These are phyloP conservation scores for Heliocybe sulcata DNA, from an alignment of 1,284 basidiomycete genomes.

Conservation along the genomic window DNA sequence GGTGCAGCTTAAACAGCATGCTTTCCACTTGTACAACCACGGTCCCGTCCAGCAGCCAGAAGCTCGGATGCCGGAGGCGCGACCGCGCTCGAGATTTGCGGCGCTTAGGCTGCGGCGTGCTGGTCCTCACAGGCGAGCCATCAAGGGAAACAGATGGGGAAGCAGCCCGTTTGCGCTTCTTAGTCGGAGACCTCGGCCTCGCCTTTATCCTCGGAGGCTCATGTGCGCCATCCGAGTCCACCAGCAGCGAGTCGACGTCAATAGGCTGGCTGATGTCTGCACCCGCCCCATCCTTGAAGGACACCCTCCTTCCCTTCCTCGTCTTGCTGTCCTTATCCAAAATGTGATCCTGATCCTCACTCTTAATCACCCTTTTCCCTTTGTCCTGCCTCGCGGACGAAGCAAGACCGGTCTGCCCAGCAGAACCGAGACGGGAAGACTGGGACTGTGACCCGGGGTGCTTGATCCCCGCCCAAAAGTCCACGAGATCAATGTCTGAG, in stretches of 20 bases:
- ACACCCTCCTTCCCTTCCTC: not conserved
- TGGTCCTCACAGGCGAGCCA: not conserved
- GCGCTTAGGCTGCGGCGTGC: not conserved
- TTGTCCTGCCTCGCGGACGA: not conserved
- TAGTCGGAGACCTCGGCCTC: not conserved
- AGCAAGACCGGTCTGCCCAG: too few species aligned
- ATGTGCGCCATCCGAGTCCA: not conserved
- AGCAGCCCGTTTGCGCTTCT: not conserved
- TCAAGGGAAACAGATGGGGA: not conserved
- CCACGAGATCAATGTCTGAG: not conserved
- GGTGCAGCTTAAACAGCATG: slow-evolving; percentile 27
- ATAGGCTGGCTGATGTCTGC: not conserved
- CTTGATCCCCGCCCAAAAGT: not conserved
- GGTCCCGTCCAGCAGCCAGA: slow-evolving; percentile 30
- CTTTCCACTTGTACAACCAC: slow-evolving; percentile 23
- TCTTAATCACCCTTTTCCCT: not conserved
- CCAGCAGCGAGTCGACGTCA: not conserved
- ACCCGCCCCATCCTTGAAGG: not conserved
- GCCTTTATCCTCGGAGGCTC: too few species aligned
- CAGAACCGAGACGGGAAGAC: too few species aligned
- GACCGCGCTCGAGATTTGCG: not conserved
- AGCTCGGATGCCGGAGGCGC: slow-evolving; percentile 12
- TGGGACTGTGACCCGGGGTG: not conserved
- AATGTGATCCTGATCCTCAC: not conserved
- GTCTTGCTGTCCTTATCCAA: not conserved